phyloP scores from a whole-genome alignment of 2,329 filamentous ascomycete species.

The Alternaria arbusti region DNA sequence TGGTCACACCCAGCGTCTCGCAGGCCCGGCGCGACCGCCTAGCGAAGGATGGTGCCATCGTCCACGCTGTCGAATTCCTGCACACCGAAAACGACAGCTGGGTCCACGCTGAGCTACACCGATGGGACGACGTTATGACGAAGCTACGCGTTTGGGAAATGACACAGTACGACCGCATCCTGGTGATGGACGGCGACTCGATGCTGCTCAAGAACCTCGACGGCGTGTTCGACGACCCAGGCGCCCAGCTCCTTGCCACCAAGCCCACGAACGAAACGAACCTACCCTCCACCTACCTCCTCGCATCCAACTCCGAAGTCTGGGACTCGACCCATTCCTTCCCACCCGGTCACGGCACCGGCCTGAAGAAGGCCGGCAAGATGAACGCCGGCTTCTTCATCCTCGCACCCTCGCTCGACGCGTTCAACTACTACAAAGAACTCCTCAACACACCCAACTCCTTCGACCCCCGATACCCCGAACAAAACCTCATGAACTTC shows the following conservation, averaged over 20 bases:
- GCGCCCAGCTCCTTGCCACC: slow-evolving; percentile 10
- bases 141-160: slow-evolving; percentile 51
- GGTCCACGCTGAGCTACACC: slow-evolving; percentile 18
- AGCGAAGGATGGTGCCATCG: slow-evolving; percentile 33
- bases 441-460: slow-evolving; percentile 35
- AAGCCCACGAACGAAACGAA: neutral
- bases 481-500: slow-evolving; percentile 49
- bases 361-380: slow-evolving; percentile 37
- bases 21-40: slow-evolving; percentile 26
- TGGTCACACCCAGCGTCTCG: slow-evolving; percentile 33
- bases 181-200: slow-evolving; percentile 48
- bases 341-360: slow-evolving; percentile 39
- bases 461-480: slow-evolving; percentile 43
- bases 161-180: slow-evolving; percentile 43
- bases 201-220: slow-evolving; percentile 40
- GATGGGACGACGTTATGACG: slow-evolving; percentile 47
- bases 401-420: slow-evolving; percentile 34
- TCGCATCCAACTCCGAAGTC: slow-evolving; percentile 44
- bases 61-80: slow-evolving; percentile 32
- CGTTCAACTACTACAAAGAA: slow-evolving; percentile 42
- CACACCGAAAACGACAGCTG: slow-evolving; percentile 22
- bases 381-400: slow-evolving; percentile 51
- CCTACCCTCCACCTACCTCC: slow-evolving; percentile 41
- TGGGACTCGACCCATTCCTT: slow-evolving; percentile 39
- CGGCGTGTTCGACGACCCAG: slow-evolving; percentile 46